A percentile compares a stretch with the other conserved stretches of the same genome.
phyloP scores from a whole-genome alignment of 2,329 filamentous ascomycete species.

The Botrytis hyacinthi region DNA sequence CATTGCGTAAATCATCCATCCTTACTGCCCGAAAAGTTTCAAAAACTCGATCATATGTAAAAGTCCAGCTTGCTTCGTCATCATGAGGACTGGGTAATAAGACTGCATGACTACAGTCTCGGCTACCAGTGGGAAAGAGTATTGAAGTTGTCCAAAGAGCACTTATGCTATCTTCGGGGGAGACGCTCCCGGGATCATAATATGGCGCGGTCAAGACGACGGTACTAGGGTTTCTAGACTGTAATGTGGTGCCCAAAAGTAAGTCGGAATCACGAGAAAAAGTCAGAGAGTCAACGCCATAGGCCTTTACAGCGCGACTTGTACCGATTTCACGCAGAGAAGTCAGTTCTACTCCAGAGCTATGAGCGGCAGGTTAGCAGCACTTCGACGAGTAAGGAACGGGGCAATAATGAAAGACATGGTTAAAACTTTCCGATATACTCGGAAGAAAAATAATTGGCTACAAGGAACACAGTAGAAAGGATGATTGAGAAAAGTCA shows the following conservation, averaged over 20 bases:
- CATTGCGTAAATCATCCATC: slow-evolving; percentile 71
- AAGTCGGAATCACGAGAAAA: slow-evolving; percentile 79
- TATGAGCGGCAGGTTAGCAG: slow-evolving; percentile 8
- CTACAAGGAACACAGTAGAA: background rate
- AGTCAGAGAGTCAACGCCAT: slow-evolving; percentile 68
- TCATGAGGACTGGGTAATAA: slow-evolving; percentile 49
- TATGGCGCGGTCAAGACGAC: slow-evolving; percentile 73
- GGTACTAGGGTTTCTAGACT: slow-evolving; percentile 63
- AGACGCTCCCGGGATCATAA: slow-evolving; percentile 67
- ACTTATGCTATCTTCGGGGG: slow-evolving; percentile 66
- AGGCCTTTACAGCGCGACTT: slow-evolving; percentile 71
- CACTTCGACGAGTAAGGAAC: background rate
- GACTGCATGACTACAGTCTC: slow-evolving; percentile 74
- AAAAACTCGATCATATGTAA: slow-evolving; percentile 74
- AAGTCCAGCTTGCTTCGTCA: slow-evolving; percentile 71
- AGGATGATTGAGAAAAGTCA: too few relatives aligned
- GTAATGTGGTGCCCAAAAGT: slow-evolving; percentile 70
- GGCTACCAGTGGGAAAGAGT: slow-evolving; percentile 76
- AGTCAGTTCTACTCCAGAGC: slow-evolving; percentile 78
- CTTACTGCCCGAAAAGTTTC: slow-evolving; percentile 76
- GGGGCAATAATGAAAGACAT: background rate
- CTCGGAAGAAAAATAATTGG: background rate
- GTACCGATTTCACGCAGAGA: slow-evolving; percentile 65
- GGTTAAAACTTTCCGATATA: background rate
- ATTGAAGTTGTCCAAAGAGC: slow-evolving; percentile 85